These are phyloP conservation scores for Penicillium ucsense DNA, from an alignment of 495 filamentous ascomycete species.

Conservation along the genomic window DNA sequence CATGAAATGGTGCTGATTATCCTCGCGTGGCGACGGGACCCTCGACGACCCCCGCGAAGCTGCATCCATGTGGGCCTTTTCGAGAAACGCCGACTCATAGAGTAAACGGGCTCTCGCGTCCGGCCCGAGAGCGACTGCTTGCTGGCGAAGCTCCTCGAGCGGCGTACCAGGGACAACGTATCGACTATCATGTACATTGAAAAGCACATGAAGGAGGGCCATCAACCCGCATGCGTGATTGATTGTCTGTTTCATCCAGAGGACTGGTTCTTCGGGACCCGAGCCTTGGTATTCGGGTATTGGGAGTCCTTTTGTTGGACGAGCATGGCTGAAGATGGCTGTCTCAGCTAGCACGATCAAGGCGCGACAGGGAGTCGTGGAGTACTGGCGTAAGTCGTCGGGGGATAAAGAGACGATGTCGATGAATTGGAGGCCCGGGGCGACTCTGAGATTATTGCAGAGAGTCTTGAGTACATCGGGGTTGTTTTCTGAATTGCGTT, in stretches of 20 bases:
- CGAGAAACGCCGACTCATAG: constrained; percentile 57
- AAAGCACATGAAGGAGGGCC: constrained; percentile 48
- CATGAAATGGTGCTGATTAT: constrained; percentile 65
- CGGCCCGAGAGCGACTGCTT: constrained; percentile 29
- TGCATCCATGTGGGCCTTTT: constrained; percentile 58
- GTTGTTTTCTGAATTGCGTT: constrained; percentile 44
- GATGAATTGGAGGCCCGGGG: constrained; percentile 42
- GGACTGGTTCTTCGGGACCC: constrained; percentile 42
- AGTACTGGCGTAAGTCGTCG: constrained; percentile 41
- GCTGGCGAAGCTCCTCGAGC: constrained; percentile 18
- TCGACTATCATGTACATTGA: constrained; percentile 38
- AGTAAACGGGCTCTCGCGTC: constrained; percentile 51
- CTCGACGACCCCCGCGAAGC: constrained; percentile 57
- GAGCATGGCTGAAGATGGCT: constrained; percentile 32
- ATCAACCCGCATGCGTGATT: constrained; percentile 57
- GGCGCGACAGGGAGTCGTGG: constrained; percentile 49
- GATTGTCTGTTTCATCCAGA: constrained; percentile 60
- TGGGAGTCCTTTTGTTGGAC: constrained; percentile 19
- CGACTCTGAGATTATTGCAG: constrained; percentile 44
- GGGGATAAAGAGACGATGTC: constrained; percentile 49
- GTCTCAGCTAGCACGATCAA: constrained; percentile 46
- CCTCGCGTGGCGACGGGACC: constrained; percentile 53
- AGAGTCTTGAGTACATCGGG: constrained; percentile 48
- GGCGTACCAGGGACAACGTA: constrained; percentile 26
- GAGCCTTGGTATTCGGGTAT: constrained; percentile 37